Evolutionary conservation across 176 grass and related monocot species (phyloP).

Genomic region (Juncus inflexus): DNA sequence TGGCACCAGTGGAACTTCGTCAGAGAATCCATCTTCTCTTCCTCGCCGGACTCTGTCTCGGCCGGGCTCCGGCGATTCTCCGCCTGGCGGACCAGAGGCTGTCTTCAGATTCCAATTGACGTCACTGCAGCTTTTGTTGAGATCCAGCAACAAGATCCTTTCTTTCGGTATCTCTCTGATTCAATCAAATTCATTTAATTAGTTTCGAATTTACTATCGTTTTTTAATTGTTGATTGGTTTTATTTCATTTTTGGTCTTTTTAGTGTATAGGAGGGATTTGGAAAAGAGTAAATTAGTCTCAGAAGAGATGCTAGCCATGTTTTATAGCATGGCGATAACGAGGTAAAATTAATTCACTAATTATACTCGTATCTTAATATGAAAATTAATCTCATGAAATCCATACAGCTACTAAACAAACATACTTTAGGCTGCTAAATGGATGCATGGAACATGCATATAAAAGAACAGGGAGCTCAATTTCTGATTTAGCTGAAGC

Average conservation of each 20-base stretch:
- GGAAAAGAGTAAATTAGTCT: conserved; percentile 31
- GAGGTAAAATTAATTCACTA: conserved; percentile 36
- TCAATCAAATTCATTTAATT: background rate
- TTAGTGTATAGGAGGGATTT: conserved; percentile 39
- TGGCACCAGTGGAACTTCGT: conserved; percentile 85
- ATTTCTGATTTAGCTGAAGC: conserved; percentile 70
- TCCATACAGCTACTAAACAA: no score
- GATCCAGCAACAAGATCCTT: conserved; percentile 79
- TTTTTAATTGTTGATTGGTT: conserved; percentile 9
- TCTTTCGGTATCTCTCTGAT: conserved; percentile 45
- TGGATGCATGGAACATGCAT: conserved; percentile 56
- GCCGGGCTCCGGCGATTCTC: conserved; percentile 58
- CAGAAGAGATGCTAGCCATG: conserved; percentile 79
- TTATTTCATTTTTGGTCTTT: background rate
- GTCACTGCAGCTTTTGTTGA: conserved; percentile 71
- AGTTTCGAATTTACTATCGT: background rate
- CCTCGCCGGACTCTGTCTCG: conserved; percentile 31
- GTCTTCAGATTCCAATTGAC: conserved; percentile 60
- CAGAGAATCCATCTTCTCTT: conserved; percentile 65
- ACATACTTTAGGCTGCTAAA: conserved; percentile 65
- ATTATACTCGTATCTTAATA: background rate
- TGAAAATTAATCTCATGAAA: background rate
- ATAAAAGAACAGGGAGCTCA: conserved; percentile 67
- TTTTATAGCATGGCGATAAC: conserved; percentile 87
- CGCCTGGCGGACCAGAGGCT: conserved; percentile 78